Conservation (phyloP, 2,329 filamentous ascomycete species). For the Aureobasidium pullulans region DNA sequence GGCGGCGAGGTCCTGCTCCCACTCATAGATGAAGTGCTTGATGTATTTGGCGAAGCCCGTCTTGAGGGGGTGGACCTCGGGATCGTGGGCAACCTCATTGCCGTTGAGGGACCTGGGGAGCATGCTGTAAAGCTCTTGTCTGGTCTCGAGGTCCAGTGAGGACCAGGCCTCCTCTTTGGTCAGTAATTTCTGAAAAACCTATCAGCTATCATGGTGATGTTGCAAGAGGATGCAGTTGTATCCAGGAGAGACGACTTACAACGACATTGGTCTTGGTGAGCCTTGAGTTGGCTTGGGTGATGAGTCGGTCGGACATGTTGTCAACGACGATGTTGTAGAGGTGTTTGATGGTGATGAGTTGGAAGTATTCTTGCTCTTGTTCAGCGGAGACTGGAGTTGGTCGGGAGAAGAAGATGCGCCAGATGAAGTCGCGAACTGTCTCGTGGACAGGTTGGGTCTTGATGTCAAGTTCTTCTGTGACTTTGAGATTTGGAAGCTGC, state of each 20-base stretch:
- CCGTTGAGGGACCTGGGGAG: slow-evolving; percentile 23
- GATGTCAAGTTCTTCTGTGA: too few relatives aligned
- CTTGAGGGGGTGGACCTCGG: slow-evolving; percentile 32
- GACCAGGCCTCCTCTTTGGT: slow-evolving; percentile 24
- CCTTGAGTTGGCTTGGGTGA: slow-evolving; percentile 11
- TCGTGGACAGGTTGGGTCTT: neutral
- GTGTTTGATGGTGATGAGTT: neutral
- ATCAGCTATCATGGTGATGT: neutral
- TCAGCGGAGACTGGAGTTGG: neutral
- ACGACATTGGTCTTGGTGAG: slow-evolving; percentile 11
- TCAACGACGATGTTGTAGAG: neutral
- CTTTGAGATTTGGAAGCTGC: too few relatives aligned
- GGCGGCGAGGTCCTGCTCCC: slow-evolving; percentile 47
- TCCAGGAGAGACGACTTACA: neutral
- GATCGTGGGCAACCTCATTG: slow-evolving; percentile 26
- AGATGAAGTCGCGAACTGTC: neutral
- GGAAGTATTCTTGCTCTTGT: neutral
- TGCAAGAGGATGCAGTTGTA: too few relatives aligned
- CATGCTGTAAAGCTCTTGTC: slow-evolving; percentile 22
- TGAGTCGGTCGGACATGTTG: slow-evolving; percentile 4
- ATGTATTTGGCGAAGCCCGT: slow-evolving; percentile 43
- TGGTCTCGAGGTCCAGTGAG: slow-evolving; percentile 19
- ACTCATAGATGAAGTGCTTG: slow-evolving; percentile 46
- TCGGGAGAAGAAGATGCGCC: neutral
- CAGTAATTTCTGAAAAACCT: slow-evolving; percentile 22